These are phyloP conservation scores for Trichophyton simii DNA, from an alignment of 2,329 filamentous ascomycete genomes.

Conservation along the genomic window DNA sequence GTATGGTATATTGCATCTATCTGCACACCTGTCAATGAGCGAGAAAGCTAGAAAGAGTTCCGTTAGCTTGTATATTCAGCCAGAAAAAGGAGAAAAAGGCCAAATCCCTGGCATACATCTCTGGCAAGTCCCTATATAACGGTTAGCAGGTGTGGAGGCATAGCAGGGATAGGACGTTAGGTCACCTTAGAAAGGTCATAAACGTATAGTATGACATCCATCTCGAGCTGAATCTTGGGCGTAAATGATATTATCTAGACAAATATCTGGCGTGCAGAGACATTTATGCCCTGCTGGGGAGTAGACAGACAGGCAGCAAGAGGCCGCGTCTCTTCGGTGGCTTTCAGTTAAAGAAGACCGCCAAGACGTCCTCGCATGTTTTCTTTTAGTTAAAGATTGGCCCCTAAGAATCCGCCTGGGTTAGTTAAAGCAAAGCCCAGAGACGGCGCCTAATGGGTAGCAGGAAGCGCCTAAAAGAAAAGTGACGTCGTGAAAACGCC, in stretches of 20 bases:
- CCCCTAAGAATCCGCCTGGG: neutral
- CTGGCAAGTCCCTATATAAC: slow-evolving; percentile 41
- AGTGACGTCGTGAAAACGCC: neutral
- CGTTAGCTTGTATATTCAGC: neutral
- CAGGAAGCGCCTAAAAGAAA: neutral
- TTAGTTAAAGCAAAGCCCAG: neutral
- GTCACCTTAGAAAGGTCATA: slow-evolving; percentile 58
- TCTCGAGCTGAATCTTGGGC: slow-evolving; percentile 21
- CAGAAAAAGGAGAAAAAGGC: neutral
- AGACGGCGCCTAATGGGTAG: neutral
- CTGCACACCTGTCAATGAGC: slow-evolving; percentile 49
- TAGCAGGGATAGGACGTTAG: neutral
- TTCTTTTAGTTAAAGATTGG: neutral
- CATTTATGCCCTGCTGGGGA: neutral
- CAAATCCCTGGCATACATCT: slow-evolving; percentile 28
- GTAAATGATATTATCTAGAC: too few relatives aligned
- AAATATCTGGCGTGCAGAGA: neutral
- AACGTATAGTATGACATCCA: slow-evolving; percentile 66
- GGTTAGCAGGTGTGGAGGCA: neutral
- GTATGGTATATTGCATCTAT: slow-evolving; percentile 96
- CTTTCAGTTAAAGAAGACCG: neutral
- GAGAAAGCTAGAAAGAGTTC: slow-evolving; percentile 36
- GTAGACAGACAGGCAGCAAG: neutral
- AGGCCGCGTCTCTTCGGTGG: neutral
- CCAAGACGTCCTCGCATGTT: neutral